Evolutionary conservation across 768 basidiomycete species (phyloP), one percentile per base, ranked within the genome.

Genomic region (Exsudoporus frostii): DNA sequence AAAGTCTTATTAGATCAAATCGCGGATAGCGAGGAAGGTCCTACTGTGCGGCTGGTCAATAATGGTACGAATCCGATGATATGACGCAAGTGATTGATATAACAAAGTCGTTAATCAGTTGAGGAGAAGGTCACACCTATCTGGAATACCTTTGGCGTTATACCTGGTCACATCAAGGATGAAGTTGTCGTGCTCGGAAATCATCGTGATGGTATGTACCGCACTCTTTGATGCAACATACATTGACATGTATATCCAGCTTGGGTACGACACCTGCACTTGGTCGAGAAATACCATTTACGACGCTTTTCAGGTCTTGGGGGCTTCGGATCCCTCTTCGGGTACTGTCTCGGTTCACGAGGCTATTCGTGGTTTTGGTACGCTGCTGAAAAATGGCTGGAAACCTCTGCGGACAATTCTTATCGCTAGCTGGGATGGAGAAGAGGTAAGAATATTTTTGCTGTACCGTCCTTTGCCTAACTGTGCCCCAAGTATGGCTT

Each of bases 181-280:
- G 95, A 97, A 68, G 83, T 94, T 4, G 84, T 98, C 22, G 67
- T 97, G 7, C 70, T 98, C 46, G 95, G 94, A 4, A 88, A 88
- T 58, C 94, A 97, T 66, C 82, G 94, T 38, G 93, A 96, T 72
- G 92, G 90, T 84, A 57, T 59, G 79, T 65, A 30, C n/a, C 13
- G 36, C 36, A 33, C 11, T 46, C 32, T 42, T 5, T 3, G 32
- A 36, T 49, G 7, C 22, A 42, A 56, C 11, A 10, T 5, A 2
- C 27, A 46, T 58, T 66, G 9, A 65, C 9, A 38, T 34, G n/a
- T 8, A 47, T 38, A n/a, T 50, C 40, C 14, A 65, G 63, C 63
- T 24, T 65, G 63, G 63, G 65, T 65, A 64, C 11, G 48, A 49
- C 10, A 25, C 44, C 25, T 37, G 6, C 45, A 22, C 22, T 33